These are phyloP conservation scores for Yamadazyma diospyri DNA, from an alignment of 1,139 yeast species.

Conservation along the genomic window DNA sequence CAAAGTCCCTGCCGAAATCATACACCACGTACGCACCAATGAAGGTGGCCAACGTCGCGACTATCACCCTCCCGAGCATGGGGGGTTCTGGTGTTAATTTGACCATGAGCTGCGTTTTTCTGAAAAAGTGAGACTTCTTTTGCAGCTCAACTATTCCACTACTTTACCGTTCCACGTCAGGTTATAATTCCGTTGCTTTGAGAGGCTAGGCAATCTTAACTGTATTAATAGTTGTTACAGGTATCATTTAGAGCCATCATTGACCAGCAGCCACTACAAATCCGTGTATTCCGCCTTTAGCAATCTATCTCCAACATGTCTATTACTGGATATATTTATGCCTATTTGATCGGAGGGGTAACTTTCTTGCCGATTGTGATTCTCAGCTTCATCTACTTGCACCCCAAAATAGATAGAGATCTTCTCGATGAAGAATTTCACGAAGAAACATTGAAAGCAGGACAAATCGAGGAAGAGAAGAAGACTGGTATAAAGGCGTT, in stretches of 20 bases:
- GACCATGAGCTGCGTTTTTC: background rate
- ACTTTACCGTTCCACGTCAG: too few species aligned
- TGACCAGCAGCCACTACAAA: too few species aligned
- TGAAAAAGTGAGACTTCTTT: background rate
- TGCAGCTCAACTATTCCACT: background rate
- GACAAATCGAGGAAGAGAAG: conserved; percentile 56
- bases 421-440: conserved; percentile 15
- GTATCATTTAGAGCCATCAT: too few species aligned
- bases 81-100: conserved; percentile 25
- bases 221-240: too few species aligned
- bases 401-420: conserved; percentile 22
- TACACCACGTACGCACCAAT: conserved; percentile 32
- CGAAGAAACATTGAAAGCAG: conserved; percentile 46
- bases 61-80: conserved; percentile 29
- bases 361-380: conserved; percentile 66
- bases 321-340: conserved; percentile 10
- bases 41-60: conserved; percentile 35
- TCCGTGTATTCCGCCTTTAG: too few species aligned
- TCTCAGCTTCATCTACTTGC: conserved; percentile 30
- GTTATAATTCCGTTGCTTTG: too few species aligned
- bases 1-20: conserved; percentile 39
- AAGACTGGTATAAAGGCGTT: conserved; percentile 62
- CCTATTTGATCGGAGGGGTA: conserved; percentile 70
- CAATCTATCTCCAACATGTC: conserved; percentile 13
- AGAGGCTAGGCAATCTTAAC: too few species aligned